phyloP scores from a whole-genome alignment of 208 protist species.

The Trichomonas gallinae region DNA sequence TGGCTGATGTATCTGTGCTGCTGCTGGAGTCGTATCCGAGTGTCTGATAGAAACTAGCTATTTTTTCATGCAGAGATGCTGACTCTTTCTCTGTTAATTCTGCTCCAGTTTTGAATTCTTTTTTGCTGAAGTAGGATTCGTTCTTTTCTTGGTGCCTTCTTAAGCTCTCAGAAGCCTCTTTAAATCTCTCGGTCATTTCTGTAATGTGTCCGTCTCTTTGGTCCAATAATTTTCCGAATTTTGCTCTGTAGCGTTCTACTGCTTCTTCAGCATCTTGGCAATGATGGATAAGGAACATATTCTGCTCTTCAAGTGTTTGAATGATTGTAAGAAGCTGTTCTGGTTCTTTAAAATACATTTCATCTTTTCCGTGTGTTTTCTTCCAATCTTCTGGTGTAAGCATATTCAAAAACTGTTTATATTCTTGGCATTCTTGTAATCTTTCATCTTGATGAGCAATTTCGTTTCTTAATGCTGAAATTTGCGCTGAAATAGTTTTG shows the following conservation, averaged over 20 bases:
- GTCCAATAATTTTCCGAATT: neutral
- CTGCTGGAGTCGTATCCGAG: neutral
- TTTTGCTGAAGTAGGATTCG: neutral
- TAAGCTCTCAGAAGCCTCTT: neutral
- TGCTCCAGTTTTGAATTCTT: neutral
- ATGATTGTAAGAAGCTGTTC: neutral
- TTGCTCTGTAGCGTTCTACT: neutral
- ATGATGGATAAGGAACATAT: neutral
- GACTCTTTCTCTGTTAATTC: neutral
- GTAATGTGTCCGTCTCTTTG: neutral
- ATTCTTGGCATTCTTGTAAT: slow-evolving; percentile 1
- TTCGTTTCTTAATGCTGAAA: neutral
- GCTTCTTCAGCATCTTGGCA: slow-evolving; percentile 21
- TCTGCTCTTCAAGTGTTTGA: neutral
- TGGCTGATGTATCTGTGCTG: neutral
- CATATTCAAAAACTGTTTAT: neutral
- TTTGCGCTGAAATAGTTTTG: neutral
- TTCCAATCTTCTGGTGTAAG: neutral
- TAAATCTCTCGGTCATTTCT: neutral
- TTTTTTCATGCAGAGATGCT: neutral
- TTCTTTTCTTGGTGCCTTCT: neutral
- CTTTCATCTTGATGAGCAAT: slow-evolving; percentile 1
- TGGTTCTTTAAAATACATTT: neutral
- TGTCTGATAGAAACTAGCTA: neutral
- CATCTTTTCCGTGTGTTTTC: neutral